Evolutionary conservation across 495 filamentous ascomycete genomes (phyloP), one percentile per base, ranked within the genome.

Genomic region (Pyronema omphalodes): DNA sequence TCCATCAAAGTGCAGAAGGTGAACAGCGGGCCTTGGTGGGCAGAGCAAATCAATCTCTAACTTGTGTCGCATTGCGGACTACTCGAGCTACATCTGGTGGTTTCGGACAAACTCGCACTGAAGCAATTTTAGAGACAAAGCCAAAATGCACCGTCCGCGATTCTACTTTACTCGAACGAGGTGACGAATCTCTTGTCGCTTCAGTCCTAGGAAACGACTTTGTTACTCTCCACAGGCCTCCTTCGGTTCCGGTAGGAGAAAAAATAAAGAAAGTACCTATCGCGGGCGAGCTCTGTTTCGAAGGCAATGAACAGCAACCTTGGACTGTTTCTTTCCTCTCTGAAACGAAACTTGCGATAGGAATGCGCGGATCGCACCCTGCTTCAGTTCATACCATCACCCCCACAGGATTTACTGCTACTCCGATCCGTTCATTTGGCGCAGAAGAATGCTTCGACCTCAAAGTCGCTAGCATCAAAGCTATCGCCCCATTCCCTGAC

Each of bases 401-500:
- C 17, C 39, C 53, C 19, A 39, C 46, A 0, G 59, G 54, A 3
- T 19, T 53, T 12, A 36, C 37, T 6, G 11, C 18, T 3, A 17
- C 34, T 0, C 60, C 57, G 9, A 3, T 60, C 7, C 29, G 61
- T n/a, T 50, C 35, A 7, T 65, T 59, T 37, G 44, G 37, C 35
- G 52, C 59, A 15, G 33, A 18, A 11, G 53, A 57, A 11, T 57
- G 52, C 7, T 37, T 46, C 11, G 51, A 47, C 8, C 41, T 43
- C 33, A 19, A 45, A 15, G 43, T 34, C 1, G 40, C 66, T 11
- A 67, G 66, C 46, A 67, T 79, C 15, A 74, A 76, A 55, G 70
- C 76, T 6, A 73, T 80, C 14, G 65, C 70, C 0, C 70, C 78
- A 4, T 60, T 82, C 1, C 67, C 72, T 33, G 23, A 35, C 14